Evolutionary conservation across 352 stramenopile species (phyloP).

Genomic region (Pythium chondricola): DNA sequence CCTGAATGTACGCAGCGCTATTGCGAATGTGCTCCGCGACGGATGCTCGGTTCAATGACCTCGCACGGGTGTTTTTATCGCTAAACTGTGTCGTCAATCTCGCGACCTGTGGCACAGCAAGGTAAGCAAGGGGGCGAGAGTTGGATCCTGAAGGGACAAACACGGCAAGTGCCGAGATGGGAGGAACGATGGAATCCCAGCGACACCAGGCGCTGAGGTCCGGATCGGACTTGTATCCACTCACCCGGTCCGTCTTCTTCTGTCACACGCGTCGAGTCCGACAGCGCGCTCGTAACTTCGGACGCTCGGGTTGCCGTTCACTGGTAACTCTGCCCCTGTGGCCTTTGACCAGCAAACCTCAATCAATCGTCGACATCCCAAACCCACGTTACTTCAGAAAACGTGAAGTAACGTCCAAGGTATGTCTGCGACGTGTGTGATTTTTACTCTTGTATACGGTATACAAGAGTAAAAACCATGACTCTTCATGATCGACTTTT

Average conservation of each 20-base stretch:
- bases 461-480: too few relatives aligned
- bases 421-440: background rate
- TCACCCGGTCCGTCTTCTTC: background rate
- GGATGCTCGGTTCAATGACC: conserved; percentile 3
- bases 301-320: background rate
- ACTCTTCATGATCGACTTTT: too few relatives aligned
- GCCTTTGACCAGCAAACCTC: conserved; percentile 27
- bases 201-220: too few relatives aligned
- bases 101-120: background rate
- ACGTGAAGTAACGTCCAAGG: conserved; percentile 20
- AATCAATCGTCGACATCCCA: conserved; percentile 26
- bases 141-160: conserved; percentile 25
- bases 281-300: background rate
- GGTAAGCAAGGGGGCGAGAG: background rate
- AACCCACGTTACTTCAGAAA: conserved; percentile 19
- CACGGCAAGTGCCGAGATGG: background rate
- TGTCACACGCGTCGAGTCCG: background rate
- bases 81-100: background rate
- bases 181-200: background rate
- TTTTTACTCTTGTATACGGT: too few relatives aligned
- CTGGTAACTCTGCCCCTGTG: conserved; percentile 14
- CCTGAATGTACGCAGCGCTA: too few relatives aligned
- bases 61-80: too few relatives aligned
- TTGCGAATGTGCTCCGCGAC: too few relatives aligned
- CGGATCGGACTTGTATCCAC: too few relatives aligned